Evolutionary conservation across 495 filamentous ascomycete genomes (phyloP).

Genomic region (Tuber calosporum): DNA sequence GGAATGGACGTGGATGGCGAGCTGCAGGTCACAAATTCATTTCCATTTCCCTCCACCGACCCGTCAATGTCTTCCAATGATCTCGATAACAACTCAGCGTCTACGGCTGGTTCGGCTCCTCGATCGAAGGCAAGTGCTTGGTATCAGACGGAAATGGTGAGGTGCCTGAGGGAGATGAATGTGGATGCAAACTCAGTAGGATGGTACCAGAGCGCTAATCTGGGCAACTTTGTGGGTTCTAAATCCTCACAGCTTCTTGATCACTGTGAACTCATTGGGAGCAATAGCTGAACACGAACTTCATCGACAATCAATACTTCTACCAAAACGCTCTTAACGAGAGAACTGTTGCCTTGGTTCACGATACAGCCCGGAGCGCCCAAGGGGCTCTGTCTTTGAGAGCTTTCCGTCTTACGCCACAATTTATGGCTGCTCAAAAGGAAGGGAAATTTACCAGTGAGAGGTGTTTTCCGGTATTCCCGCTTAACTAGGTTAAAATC

Average conservation of each 20-base stretch:
- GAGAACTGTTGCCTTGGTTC: conserved; percentile 83
- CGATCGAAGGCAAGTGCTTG: conserved; percentile 77
- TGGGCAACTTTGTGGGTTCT: conserved; percentile 73
- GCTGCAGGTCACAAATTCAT: conserved; percentile 88
- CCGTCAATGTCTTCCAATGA: conserved; percentile 58
- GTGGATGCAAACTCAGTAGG: conserved; percentile 96
- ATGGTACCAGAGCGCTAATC: conserved; percentile 97
- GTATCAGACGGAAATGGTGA: conserved; percentile 97
- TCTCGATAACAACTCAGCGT: conserved; percentile 64
- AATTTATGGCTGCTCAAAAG: conserved; percentile 88
- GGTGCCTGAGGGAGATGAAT: conserved; percentile 91
- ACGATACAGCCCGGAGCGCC: conserved; percentile 87
- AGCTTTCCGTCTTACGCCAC: conserved; percentile 78
- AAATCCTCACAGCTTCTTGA: neutral
- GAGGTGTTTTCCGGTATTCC: conserved; percentile 32
- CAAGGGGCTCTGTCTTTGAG: conserved; percentile 84
- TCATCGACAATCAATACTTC: conserved; percentile 95
- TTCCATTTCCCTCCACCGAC: conserved; percentile 86
- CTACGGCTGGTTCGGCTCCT: conserved; percentile 77
- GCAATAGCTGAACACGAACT: conserved; percentile 63
- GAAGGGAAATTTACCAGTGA: conserved; percentile 96
- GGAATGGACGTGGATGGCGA: conserved; percentile 81
- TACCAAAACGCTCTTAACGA: conserved; percentile 78
- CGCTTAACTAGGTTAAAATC: conserved; percentile 19
- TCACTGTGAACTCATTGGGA: conserved; percentile 1